Conservation (phyloP, 2,329 filamentous ascomycete genomes). For the Sporothrix protearum region DNA sequence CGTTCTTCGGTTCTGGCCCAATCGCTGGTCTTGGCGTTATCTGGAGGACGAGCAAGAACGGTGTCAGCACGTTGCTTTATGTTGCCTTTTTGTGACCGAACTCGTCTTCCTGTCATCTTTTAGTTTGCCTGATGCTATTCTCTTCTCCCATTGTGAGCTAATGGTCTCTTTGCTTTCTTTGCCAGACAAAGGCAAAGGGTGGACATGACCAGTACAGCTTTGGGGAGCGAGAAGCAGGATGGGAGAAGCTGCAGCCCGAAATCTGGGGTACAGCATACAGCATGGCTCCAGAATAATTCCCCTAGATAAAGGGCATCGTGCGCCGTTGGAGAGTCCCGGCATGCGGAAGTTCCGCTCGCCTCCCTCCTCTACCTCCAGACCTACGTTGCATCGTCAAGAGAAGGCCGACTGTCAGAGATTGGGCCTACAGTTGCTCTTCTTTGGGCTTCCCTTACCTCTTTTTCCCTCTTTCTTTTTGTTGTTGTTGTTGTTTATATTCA, state of each 20-base stretch:
- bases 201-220: not conserved
- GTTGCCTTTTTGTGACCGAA: not conserved
- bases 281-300: not conserved
- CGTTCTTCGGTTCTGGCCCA: constrained; percentile 13
- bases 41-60: not conserved
- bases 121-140: no score
- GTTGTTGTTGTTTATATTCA: no score
- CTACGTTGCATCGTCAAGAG: constrained; percentile 22
- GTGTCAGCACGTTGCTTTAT: constrained; percentile 5
- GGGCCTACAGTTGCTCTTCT: not conserved
- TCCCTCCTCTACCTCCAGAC: not conserved
- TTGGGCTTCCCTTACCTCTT: not conserved
- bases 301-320: not conserved
- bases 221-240: not conserved
- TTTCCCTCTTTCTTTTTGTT: not conserved
- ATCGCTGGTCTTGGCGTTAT: constrained; percentile 28
- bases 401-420: constrained; percentile 17
- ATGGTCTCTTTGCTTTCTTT: not conserved
- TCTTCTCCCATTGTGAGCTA: no score
- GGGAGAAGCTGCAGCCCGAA: not conserved
- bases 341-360: not conserved
- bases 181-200: not conserved
- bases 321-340: constrained; percentile 16
- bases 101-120: no score
- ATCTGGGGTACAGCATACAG: constrained; percentile 20